Percentiles rank a stretch among this genome's conserved stretches.
phyloP scores from a whole-genome alignment of 352 stramenopile genomes.

The Phytophthora pistaciae region DNA sequence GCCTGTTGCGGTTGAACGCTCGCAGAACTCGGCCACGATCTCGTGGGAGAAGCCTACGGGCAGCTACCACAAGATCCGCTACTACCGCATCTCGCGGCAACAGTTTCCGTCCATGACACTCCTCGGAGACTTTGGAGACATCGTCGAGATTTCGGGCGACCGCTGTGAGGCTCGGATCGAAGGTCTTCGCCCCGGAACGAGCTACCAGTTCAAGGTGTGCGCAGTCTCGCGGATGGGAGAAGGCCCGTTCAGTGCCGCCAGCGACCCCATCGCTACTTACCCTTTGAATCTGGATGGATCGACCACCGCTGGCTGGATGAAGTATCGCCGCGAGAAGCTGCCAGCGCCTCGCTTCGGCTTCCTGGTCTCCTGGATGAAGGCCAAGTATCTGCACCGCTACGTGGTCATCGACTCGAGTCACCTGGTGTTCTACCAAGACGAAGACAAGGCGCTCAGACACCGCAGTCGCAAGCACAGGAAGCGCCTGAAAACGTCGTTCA shows the following conservation, averaged over 20 bases:
- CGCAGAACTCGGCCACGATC: conserved; percentile 82
- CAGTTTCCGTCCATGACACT: conserved; percentile 85
- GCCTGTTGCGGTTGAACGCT: conserved; percentile 58
- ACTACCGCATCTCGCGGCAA: conserved; percentile 85
- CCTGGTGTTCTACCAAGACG: conserved; percentile 86
- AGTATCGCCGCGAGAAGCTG: conserved; percentile 77
- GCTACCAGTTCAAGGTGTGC: conserved; percentile 89
- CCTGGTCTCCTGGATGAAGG: conserved; percentile 72
- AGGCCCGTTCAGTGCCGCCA: conserved; percentile 80
- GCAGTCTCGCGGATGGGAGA: conserved; percentile 89
- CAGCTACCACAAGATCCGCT: conserved; percentile 83
- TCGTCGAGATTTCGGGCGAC: conserved; percentile 78
- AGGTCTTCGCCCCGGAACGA: conserved; percentile 79
- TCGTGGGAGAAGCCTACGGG: conserved; percentile 70
- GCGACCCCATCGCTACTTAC: conserved; percentile 75
- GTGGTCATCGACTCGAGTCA: conserved; percentile 77
- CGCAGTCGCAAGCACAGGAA: conserved; percentile 79
- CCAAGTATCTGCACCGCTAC: conserved; percentile 86
- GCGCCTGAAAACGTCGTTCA: conserved; percentile 81
- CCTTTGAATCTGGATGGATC: conserved; percentile 78
- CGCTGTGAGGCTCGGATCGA: conserved; percentile 69
- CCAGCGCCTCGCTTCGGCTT: conserved; percentile 54
- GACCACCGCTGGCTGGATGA: conserved; percentile 89
- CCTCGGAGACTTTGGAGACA: conserved; percentile 82
- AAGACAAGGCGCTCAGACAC: conserved; percentile 83